These are phyloP conservation scores for Rhizophora apiculata DNA, from an alignment of 345 rosid genomes.

Conservation along the genomic window DNA sequence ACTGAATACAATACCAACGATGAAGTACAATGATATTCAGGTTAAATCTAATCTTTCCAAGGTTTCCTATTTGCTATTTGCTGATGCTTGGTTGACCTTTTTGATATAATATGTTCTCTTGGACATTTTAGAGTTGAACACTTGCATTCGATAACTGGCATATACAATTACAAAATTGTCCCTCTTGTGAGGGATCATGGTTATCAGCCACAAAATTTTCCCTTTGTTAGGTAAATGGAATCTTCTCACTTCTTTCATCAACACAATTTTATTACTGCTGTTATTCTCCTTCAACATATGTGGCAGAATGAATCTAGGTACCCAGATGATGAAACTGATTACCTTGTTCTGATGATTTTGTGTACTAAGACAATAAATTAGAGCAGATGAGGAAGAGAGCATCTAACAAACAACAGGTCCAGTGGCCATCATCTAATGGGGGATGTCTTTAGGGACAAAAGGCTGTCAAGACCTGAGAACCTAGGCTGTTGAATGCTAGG, in stretches of 20 bases:
- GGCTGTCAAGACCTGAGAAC: constrained; percentile 37
- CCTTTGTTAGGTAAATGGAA: no score
- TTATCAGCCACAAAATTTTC: no score
- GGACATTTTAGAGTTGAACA: no score
- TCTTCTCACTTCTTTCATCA: neutral
- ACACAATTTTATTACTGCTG: neutral
- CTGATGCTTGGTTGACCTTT: no score
- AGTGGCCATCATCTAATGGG: constrained; percentile 32
- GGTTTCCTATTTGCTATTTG: no score
- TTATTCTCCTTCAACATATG: neutral
- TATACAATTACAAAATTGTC: no score
- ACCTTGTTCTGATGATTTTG: neutral
- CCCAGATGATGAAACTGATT: neutral
- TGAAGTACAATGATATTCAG: neutral
- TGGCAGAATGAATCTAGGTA: neutral
- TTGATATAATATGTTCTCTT: no score
- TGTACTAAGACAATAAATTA: neutral
- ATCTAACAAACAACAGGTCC: neutral
- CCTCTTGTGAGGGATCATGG: no score
- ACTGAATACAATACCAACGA: neutral
- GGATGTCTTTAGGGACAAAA: constrained; percentile 43
- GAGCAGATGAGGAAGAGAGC: neutral
- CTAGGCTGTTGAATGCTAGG: constrained; percentile 22
- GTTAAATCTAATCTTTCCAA: neutral
- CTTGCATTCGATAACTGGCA: no score